Evolutionary conservation across 331 rosid genomes (phyloP).

Genomic region (Prunus yedoensis): DNA sequence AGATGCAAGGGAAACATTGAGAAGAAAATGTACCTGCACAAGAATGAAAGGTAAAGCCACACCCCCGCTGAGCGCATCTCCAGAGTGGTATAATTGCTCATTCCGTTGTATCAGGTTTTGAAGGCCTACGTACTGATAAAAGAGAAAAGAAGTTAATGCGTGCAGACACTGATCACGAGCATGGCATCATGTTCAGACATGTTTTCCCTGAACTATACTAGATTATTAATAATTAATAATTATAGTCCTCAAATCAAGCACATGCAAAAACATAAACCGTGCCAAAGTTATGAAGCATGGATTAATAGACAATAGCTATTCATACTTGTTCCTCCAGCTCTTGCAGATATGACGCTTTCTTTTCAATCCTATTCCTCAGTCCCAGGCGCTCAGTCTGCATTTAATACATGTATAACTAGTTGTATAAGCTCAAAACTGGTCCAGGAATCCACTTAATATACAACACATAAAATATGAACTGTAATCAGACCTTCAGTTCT

Average conservation of each 20-base stretch:
- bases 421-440: conserved; percentile 16
- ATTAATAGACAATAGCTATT: conserved; percentile 7
- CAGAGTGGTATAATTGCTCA: conserved; percentile 73
- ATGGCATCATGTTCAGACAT: conserved; percentile 3
- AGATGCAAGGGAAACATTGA: conserved; percentile 12
- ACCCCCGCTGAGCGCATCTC: conserved; percentile 81
- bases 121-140: conserved; percentile 65
- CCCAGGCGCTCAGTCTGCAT: conserved; percentile 76
- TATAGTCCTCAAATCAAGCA: background rate
- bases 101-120: conserved; percentile 77
- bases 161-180: conserved; percentile 7
- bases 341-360: conserved; percentile 82
- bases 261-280: background rate
- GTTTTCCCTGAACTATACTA: background rate
- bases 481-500: conserved; percentile 73
- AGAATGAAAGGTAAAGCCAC: conserved; percentile 89
- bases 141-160: conserved; percentile 35
- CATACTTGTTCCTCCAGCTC: conserved; percentile 89
- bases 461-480: conserved; percentile 20
- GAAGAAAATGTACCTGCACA: conserved; percentile 63
- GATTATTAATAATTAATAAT: background rate
- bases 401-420: conserved; percentile 23
- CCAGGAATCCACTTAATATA: conserved; percentile 5
- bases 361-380: conserved; percentile 64
- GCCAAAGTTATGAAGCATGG: conserved; percentile 5